Evolutionary conservation across 2,329 filamentous ascomycete genomes (phyloP), one percentile per base, ranked within the genome.

Genomic region (Lachnellula suecica): DNA sequence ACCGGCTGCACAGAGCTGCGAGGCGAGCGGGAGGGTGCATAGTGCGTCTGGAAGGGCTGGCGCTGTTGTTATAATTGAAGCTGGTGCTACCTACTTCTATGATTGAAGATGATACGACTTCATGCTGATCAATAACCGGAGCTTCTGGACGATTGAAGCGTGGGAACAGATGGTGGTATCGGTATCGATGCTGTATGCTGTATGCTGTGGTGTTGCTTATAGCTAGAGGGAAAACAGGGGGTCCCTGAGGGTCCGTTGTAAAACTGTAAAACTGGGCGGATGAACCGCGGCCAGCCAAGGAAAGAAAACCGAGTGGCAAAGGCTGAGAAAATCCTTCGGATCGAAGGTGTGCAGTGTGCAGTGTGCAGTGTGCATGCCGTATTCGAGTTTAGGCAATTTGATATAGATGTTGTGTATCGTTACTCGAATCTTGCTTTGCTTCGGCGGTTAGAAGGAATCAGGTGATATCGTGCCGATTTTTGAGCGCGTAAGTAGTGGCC

Each of bases 11-110:
- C 55, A 55, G 49, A 38, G 38, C 57, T 61, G 59, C 60, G 51
- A 52, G 51, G 53, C 50, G 50, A 48, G 47, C 59, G 61, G 61
- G 44, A 57, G 27, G 56, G 55, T 60, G 61, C 61, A 64, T 61
- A 49, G 49, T 53, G 49, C 51, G 43, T 52, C 45, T 47, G 31
- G 29, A 52, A 17, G 8, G 6, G 20, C 20, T 20, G 46, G 40
- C 46, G 52, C 45, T 56, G 46, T 41, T 52, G 41, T 52, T 43
- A 47, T 22, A 49, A 22, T 38, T 20, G 23, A 24, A 48, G 34
- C 43, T 44, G 40, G 31, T 35, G 31, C 5, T 15, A 35, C 44
- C 22, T n/a, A n/a, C n/a, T n/a, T n/a, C n/a, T n/a, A n/a, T n/a
- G n/a, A n/a, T n/a, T n/a, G n/a, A n/a, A n/a, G n/a, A n/a, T n/a